Evolutionary conservation across 306 rosid species (phyloP).

Genomic region (Sicyos baderoa): DNA sequence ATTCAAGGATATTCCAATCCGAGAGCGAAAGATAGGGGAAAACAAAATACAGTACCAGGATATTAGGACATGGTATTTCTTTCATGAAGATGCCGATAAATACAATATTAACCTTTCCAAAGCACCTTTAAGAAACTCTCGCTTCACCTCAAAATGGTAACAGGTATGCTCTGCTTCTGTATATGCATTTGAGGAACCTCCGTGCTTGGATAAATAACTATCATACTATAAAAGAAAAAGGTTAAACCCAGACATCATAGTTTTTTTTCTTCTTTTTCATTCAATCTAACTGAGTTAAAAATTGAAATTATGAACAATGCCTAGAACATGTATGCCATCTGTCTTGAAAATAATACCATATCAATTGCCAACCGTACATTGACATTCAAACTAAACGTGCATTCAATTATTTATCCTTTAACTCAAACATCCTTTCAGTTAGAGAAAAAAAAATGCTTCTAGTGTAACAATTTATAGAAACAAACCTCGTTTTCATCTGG

Average conservation of each 20-base stretch:
- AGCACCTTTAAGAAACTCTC: constrained; percentile 78
- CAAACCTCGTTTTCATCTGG: constrained; percentile 97
- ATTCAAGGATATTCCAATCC: neutral
- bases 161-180: constrained; percentile 90
- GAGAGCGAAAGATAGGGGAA: neutral
- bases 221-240: constrained; percentile 67
- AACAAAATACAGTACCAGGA: neutral
- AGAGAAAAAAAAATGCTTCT: neutral
- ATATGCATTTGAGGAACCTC: constrained; percentile 93
- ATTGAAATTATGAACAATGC: constrained; percentile 10
- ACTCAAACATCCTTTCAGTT: neutral
- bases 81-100: neutral
- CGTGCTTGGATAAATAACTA: constrained; percentile 95
- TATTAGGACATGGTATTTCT: neutral
- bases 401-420: neutral
- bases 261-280: constrained; percentile 19
- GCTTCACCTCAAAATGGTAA: constrained; percentile 93
- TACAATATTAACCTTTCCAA: constrained; percentile 58
- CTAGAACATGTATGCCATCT: neutral
- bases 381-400: neutral
- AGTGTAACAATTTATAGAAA: constrained; percentile 22
- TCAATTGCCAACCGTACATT: neutral
- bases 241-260: constrained; percentile 33
- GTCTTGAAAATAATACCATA: neutral
- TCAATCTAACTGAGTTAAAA: neutral